Percentiles rank a stretch among this genome's conserved stretches.
These are phyloP conservation scores for Ilyonectria destructans DNA, from an alignment of 2,329 filamentous ascomycete species.

Conservation along the genomic window DNA sequence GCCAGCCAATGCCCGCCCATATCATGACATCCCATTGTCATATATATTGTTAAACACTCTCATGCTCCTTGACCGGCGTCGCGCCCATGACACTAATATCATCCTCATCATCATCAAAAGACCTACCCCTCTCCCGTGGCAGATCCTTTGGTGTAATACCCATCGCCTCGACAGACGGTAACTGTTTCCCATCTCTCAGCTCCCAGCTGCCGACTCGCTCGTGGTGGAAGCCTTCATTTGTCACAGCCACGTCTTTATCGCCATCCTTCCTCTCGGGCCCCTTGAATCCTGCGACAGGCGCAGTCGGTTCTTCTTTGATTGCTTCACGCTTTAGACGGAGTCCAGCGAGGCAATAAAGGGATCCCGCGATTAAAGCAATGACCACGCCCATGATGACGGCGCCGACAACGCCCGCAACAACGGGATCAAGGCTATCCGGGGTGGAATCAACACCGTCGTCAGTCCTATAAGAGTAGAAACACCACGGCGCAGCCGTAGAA, in stretches of 20 bases:
- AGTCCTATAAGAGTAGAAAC: slow-evolving; percentile 37
- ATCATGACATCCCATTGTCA: not conserved
- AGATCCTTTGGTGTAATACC: slow-evolving; percentile 47
- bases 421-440: slow-evolving; percentile 51
- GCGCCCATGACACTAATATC: slow-evolving; percentile 56
- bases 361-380: slow-evolving; percentile 53
- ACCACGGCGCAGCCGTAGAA: slow-evolving; percentile 57
- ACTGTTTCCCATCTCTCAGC: slow-evolving; percentile 49
- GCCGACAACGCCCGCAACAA: slow-evolving; percentile 65
- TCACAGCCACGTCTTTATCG: slow-evolving; percentile 62
- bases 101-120: slow-evolving; percentile 52
- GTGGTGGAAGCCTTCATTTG: slow-evolving; percentile 58
- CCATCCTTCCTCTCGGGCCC: slow-evolving; percentile 62
- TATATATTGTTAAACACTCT: slow-evolving; percentile 55
- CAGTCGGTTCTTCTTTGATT: slow-evolving; percentile 19
- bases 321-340: slow-evolving; percentile 50
- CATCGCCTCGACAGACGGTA: slow-evolving; percentile 33
- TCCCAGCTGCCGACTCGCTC: slow-evolving; percentile 69
- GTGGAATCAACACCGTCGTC: slow-evolving; percentile 2
- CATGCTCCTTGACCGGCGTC: slow-evolving; percentile 57
- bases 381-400: slow-evolving; percentile 59
- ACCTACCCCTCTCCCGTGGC: slow-evolving; percentile 35
- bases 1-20: not conserved
- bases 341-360: slow-evolving; percentile 54
- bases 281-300: slow-evolving; percentile 59